Base-by-base conservation (phyloP, 1,284 basidiomycete genomes). In the Lentinus polychrous region DNA sequence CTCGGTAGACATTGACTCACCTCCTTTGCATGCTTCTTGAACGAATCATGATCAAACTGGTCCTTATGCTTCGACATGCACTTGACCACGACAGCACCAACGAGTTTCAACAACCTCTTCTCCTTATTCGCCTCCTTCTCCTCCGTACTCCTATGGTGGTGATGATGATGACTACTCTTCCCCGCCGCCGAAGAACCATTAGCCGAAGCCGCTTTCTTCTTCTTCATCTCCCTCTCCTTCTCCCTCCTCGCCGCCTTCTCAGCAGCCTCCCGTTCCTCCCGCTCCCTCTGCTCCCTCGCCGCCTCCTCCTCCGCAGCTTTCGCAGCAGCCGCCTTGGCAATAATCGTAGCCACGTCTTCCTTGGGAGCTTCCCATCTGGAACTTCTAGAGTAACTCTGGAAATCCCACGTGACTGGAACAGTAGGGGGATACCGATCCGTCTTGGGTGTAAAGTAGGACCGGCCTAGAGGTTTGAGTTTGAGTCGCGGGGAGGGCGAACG, bases 21-120 rank as follows among this genome's bases (percentile, higher is more conserved):
- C 78, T 98, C 92, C 62, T 93, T 93, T 5, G 96, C 95, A 61
- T 96, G 84, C 61, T 86, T 86, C 75, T 99, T 99, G 76, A 99
- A 98, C 46, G 76, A 69, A 3, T 96, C 93, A 49, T 82, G 79
- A 49, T 91, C 86, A 68, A 98, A 78, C 50, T 82, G 71, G 49
- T 86, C 77, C 55, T 83, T 78, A 64, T 96, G 85, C 69, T 94
- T 95, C 46, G 86, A 90, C 90, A 98, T 92, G 52, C 76, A 82
- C 62, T 83, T 86, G 35, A 99, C 95, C 24, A 98, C 94, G 1
- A 96, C 78, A 12, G 84, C 83, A 18, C 93, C 89, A 7, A 99
- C 81, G 18, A 97, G 75, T 65, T 91, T 92, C 56, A 83, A 66
- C 53, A 97, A 65, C 56, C 79, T 71, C 74, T 91, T 94, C 68